phyloP scores from a whole-genome alignment of 345 rosid genomes.

The Stellera chamaejasme region DNA sequence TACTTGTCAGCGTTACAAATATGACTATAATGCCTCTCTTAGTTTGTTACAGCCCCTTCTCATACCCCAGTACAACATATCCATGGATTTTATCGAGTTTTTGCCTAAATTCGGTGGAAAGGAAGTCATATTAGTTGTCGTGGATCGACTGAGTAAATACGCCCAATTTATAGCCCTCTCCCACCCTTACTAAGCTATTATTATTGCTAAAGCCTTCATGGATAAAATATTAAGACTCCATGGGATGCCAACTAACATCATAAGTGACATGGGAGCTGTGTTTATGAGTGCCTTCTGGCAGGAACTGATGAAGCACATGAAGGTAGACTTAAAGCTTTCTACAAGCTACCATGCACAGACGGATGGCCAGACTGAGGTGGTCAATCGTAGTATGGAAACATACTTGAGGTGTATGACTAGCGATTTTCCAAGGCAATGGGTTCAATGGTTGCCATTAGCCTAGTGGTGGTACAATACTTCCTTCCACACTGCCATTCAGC shows the following conservation, averaged over 20 bases:
- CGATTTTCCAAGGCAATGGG: neutral
- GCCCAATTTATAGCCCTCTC: neutral
- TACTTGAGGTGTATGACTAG: neutral
- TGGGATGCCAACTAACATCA: neutral
- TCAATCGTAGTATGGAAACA: neutral
- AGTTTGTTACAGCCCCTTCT: neutral
- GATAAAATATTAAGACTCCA: conserved; percentile 4
- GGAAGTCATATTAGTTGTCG: neutral
- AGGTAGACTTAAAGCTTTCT: neutral
- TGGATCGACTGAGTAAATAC: conserved; percentile 7
- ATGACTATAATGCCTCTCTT: neutral
- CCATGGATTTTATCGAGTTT: conserved; percentile 5
- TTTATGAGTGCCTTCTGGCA: conserved; percentile 4
- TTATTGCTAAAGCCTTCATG: neutral
- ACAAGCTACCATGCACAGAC: conserved; percentile 2
- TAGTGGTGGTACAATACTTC: conserved; percentile 3
- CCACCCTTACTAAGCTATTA: neutral
- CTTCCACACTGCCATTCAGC: neutral
- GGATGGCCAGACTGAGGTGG: conserved; percentile 3
- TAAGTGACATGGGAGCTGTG: neutral
- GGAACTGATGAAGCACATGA: neutral
- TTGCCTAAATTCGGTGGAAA: neutral
- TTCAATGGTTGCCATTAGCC: neutral
- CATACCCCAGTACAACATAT: neutral
- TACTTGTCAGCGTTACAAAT: neutral